Evolutionary conservation across 768 basidiomycete genomes (phyloP).

Genomic region (Kwoniella botswanensis): DNA sequence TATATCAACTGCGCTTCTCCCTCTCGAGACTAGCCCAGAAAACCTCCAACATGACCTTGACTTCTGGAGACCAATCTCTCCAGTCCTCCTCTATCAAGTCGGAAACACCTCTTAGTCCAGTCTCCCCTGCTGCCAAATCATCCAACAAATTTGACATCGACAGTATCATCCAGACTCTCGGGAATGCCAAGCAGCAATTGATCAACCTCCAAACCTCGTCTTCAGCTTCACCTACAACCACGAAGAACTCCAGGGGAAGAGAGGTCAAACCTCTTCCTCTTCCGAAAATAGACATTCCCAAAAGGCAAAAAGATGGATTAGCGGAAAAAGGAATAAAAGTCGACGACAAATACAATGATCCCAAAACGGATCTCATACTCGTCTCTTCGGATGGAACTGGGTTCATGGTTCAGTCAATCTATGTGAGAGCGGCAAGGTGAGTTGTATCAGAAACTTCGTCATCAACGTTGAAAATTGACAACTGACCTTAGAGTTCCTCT

Average conservation of each 20-base stretch:
- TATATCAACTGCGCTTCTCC: too few species aligned
- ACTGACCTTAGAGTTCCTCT: too few species aligned
- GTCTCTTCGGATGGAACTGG: slow-evolving; percentile 13
- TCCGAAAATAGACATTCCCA: not conserved
- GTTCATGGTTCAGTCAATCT: slow-evolving; percentile 10
- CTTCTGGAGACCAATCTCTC: not conserved
- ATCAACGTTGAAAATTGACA: too few species aligned
- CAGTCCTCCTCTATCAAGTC: not conserved
- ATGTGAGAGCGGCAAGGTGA: slow-evolving; percentile 17
- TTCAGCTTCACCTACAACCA: not conserved
- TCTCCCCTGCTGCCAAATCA: not conserved
- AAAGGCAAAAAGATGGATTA: not conserved
- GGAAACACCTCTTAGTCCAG: not conserved
- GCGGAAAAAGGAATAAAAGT: not conserved
- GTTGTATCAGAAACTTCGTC: not conserved
- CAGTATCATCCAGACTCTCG: not conserved
- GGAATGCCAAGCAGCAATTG: not conserved
- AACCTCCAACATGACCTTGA: too few species aligned
- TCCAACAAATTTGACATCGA: not conserved
- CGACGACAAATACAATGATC: slow-evolving; percentile 17
- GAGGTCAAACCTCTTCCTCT: not conserved
- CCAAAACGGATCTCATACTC: slow-evolving; percentile 12
- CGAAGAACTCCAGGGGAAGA: not conserved
- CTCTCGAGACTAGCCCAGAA: too few species aligned
- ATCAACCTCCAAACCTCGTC: not conserved